Evolutionary conservation across 208 protist genomes (phyloP).

Genomic region (Willaertia magna): DNA sequence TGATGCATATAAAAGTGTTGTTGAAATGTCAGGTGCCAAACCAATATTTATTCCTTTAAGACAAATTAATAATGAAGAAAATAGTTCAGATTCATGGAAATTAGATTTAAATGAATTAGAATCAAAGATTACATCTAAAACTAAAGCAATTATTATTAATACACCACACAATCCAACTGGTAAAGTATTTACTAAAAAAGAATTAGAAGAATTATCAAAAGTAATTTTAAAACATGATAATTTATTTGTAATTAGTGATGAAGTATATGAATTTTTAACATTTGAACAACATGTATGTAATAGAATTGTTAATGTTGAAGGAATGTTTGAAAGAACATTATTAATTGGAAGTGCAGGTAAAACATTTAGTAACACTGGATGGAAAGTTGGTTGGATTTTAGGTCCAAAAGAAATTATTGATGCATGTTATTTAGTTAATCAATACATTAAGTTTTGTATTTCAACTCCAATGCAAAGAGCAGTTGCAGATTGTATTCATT

Average conservation of each 20-base stretch:
- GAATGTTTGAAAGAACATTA: conserved; percentile 72
- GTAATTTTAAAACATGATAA: conserved; percentile 46
- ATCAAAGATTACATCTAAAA: conserved; percentile 47
- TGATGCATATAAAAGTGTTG: conserved; percentile 59
- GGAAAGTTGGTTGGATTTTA: conserved; percentile 68
- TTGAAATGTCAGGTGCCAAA: conserved; percentile 49
- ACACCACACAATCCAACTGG: conserved; percentile 78
- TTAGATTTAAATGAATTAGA: conserved; percentile 46
- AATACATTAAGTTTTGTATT: conserved; percentile 65
- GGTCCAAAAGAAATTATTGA: conserved; percentile 33
- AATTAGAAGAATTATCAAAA: conserved; percentile 52
- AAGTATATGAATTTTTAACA: conserved; percentile 73
- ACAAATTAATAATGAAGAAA: background rate
- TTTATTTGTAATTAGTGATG: conserved; percentile 51
- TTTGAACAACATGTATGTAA: conserved; percentile 47
- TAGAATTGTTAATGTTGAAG: conserved; percentile 52
- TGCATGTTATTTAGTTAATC: conserved; percentile 38
- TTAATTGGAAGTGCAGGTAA: conserved; percentile 72
- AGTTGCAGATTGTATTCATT: conserved; percentile 46
- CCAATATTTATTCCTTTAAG: conserved; percentile 54
- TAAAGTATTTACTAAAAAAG: conserved; percentile 44
- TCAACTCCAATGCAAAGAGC: conserved; percentile 67
- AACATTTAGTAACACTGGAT: conserved; percentile 76
- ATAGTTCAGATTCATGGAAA: conserved; percentile 37
- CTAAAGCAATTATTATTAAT: conserved; percentile 65